Conservation (phyloP, 1,284 basidiomycete genomes). For the Heterobasidion annosum region DNA sequence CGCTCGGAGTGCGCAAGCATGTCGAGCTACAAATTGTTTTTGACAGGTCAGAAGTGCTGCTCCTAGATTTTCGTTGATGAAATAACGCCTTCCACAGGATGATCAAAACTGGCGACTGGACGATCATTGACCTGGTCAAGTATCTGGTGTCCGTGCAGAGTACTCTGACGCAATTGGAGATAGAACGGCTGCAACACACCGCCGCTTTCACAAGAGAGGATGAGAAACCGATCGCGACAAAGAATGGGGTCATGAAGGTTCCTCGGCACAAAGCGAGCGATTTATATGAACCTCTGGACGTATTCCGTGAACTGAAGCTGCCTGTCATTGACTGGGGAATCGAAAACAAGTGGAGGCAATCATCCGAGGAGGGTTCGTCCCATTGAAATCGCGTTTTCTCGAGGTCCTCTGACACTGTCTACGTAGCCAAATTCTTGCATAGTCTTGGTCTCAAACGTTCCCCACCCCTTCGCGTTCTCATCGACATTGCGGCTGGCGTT, state of each 20-base stretch:
- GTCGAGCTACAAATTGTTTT: constrained; percentile 90
- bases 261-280: constrained; percentile 56
- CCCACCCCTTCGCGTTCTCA: constrained; percentile 63
- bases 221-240: constrained; percentile 13
- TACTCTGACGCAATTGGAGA: constrained; percentile 60
- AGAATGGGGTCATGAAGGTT: constrained; percentile 19
- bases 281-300: constrained; percentile 79
- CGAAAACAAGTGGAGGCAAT: constrained; percentile 66
- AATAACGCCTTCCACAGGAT: constrained; percentile 40
- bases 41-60: constrained; percentile 41
- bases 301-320: constrained; percentile 66
- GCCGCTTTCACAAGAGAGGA: constrained; percentile 72
- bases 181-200: constrained; percentile 70
- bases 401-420: not conserved
- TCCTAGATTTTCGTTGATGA: constrained; percentile 1
- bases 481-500: constrained; percentile 56
- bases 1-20: constrained; percentile 83
- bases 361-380: constrained; percentile 74
- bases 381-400: not conserved
- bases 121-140: constrained; percentile 68
- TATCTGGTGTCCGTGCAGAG: constrained; percentile 86
- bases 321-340: constrained; percentile 87
- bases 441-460: constrained; percentile 68
- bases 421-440: constrained; percentile 75
- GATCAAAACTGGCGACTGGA: constrained; percentile 82